Conservation (phyloP, 352 stramenopile species). For the Globisporangium solare region DNA sequence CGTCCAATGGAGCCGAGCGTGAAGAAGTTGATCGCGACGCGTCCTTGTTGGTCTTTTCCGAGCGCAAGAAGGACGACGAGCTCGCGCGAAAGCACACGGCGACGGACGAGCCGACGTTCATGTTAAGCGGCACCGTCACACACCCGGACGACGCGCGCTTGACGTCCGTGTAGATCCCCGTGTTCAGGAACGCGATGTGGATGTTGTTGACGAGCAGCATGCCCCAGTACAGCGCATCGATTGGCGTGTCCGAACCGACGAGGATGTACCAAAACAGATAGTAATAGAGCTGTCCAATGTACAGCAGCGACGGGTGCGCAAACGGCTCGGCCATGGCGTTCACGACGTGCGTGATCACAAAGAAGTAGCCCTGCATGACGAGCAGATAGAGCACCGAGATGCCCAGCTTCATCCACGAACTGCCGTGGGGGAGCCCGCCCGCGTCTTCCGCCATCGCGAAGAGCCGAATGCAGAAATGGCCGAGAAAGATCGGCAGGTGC, state of each 20-base stretch:
- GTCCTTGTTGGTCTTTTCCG: constrained; percentile 13
- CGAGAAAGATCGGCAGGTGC: constrained; percentile 76
- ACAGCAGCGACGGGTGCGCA: constrained; percentile 76
- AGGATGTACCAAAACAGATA: constrained; percentile 88
- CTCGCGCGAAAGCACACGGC: constrained; percentile 58
- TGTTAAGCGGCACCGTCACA: constrained; percentile 33
- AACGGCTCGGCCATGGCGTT: constrained; percentile 82
- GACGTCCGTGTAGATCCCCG: constrained; percentile 81
- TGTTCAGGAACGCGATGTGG: constrained; percentile 86
- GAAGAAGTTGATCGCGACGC: constrained; percentile 1
- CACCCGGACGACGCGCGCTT: constrained; percentile 55
- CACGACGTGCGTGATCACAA: constrained; percentile 75
- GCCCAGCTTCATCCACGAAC: constrained; percentile 65
- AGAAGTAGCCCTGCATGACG: constrained; percentile 84
- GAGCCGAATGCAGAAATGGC: constrained; percentile 71
- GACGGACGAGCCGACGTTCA: constrained; percentile 46
- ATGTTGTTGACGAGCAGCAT: constrained; percentile 85
- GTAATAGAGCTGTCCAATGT: constrained; percentile 83
- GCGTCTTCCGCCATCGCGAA: constrained; percentile 58
- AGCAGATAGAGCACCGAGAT: constrained; percentile 75
- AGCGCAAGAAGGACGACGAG: constrained; percentile 22
- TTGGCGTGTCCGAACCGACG: constrained; percentile 72
- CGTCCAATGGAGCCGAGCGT: neutral
- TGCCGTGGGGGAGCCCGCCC: constrained; percentile 16
- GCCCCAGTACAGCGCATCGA: constrained; percentile 76